Percentiles rank a stretch among this genome's conserved stretches.
Evolutionary conservation across 805 yeast genomes (phyloP).

Genomic region (Dipodascus albidus): DNA sequence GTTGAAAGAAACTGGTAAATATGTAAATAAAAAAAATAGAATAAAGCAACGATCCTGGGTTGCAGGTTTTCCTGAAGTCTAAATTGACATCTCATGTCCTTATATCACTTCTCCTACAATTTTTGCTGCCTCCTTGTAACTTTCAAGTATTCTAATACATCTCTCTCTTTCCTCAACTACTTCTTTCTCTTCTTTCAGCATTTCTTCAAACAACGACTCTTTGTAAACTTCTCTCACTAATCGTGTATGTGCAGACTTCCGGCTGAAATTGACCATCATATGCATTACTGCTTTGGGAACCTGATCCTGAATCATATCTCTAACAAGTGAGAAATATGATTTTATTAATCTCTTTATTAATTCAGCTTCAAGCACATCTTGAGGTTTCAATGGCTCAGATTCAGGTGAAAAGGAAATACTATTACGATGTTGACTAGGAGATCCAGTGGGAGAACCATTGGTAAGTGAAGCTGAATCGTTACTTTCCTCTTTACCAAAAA

Average conservation of each 20-base stretch:
- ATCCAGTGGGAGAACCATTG: slow-evolving; percentile 26
- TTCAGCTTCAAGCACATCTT: slow-evolving; percentile 63
- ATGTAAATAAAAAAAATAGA: no score
- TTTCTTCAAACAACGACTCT: background rate
- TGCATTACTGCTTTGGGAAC: slow-evolving; percentile 98
- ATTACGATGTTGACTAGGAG: slow-evolving; percentile 61
- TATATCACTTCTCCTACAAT: background rate
- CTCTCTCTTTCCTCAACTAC: background rate
- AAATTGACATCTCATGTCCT: no score
- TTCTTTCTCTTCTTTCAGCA: background rate
- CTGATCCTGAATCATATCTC: slow-evolving; percentile 94
- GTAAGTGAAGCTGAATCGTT: slow-evolving; percentile 23
- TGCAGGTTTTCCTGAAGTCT: no score
- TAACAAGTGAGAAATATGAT: slow-evolving; percentile 84
- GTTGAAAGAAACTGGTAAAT: no score
- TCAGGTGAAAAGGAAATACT: background rate
- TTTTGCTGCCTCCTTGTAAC: background rate
- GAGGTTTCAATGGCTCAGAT: background rate
- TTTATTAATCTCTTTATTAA: slow-evolving; percentile 77
- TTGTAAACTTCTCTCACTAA: background rate
- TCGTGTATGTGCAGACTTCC: background rate
- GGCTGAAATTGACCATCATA: slow-evolving; percentile 56
- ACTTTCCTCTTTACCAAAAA: slow-evolving; percentile 75
- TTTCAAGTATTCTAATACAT: background rate
- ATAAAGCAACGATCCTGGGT: no score